These are phyloP conservation scores for Taxillus chinensis DNA, from an alignment of 164 flowering plant species.

Conservation along the genomic window DNA sequence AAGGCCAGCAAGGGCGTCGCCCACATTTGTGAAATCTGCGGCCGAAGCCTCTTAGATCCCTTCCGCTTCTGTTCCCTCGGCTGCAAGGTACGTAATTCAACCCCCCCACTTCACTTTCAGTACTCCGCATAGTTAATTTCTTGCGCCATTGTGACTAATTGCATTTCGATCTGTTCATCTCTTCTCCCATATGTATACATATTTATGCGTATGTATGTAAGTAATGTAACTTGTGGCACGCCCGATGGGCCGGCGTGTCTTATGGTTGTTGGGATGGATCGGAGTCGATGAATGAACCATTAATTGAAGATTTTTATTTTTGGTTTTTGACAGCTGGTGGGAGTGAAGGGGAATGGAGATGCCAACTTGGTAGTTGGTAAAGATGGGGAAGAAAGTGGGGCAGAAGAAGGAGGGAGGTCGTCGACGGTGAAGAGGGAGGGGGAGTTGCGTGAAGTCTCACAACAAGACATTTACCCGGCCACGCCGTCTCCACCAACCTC, in stretches of 20 bases:
- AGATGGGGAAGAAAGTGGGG: conserved; percentile 25
- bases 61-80: conserved; percentile 90
- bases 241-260: neutral
- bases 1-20: conserved; percentile 58
- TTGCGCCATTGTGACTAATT: neutral
- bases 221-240: neutral
- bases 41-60: conserved; percentile 69
- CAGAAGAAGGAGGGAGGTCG: conserved; percentile 35
- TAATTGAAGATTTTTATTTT: neutral
- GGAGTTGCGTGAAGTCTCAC: conserved; percentile 46
- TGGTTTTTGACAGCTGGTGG: conserved; percentile 40
- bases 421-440: conserved; percentile 26
- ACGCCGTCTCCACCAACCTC: conserved; percentile 54
- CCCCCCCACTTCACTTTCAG: neutral
- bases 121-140: neutral
- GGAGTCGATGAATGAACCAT: neutral
- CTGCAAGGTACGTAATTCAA: conserved; percentile 51
- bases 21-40: conserved; percentile 73
- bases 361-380: conserved; percentile 49
- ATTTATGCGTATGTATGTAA: conserved; percentile 1
- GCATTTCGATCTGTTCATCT: neutral
- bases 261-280: neutral
- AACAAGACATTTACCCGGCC: conserved; percentile 50
- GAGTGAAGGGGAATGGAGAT: conserved; percentile 64
- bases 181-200: neutral